Evolutionary conservation across 345 rosid species (phyloP), one percentile per base, ranked within the genome.

Genomic region (Eucalyptus curtisii): DNA sequence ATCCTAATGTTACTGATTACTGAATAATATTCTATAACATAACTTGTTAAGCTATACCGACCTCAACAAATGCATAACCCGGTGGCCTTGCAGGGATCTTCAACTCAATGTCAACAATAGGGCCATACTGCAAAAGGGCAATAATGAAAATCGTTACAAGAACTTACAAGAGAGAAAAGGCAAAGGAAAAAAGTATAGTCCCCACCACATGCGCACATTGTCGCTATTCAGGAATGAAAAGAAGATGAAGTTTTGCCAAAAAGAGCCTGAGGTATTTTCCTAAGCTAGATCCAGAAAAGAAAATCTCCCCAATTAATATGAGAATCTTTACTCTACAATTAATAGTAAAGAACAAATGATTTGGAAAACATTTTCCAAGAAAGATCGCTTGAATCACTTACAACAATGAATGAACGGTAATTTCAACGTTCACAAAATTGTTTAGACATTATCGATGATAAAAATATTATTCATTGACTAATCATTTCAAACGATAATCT

Each of bases 21-120:
- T 76, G 30, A 40, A 40, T 20, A 76, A 40, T 6, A 76, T 40
- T 20, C 47, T 40, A 76, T 22, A 76, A 20, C 27, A 20, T 40
- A 40, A 20, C 44, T n/a, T 37, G 31, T 59, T 19, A 86, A 52
- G 44, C 68, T 44, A 52, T 47, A 88, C 91, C 86, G 84, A 98
- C 99, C 99, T 97, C 98, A 48, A 98, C 97, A 90, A 98, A 98
- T 42, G 99, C 99, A 91, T 96, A 98, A 88, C 98, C 99, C 2
- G 99, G 99, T 42, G 98, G 99, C 88, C 99, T 95, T 45, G 98
- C 99, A 59, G 99, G 99, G 88, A 98, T 92, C 95, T 96, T 98
- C 95, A 98, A 91, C 61, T 98, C 99, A 76, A 98, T 93, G 88
- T 97, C 97, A 68, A 95, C 98, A 92, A 98, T 95, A 10, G 96